These are phyloP conservation scores for Alternaria tenuissima DNA, from an alignment of 2,329 filamentous ascomycete genomes.

Conservation along the genomic window DNA sequence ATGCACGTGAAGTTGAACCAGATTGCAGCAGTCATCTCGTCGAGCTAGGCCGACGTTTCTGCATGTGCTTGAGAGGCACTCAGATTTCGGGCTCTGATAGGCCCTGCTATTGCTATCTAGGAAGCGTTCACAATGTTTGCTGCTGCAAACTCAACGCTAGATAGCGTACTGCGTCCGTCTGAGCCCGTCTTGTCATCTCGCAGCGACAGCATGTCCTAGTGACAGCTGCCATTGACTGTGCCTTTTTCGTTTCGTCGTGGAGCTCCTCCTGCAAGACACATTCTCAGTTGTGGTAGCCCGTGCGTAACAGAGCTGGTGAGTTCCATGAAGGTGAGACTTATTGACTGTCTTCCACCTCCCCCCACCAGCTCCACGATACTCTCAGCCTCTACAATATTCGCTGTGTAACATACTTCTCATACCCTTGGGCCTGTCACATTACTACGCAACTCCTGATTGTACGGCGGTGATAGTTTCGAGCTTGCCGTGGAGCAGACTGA, in stretches of 20 bases:
- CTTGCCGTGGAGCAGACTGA: neutral
- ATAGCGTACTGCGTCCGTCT: neutral
- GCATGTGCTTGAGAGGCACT: neutral
- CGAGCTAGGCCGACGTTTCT: neutral
- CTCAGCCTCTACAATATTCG: neutral
- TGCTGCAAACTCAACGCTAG: neutral
- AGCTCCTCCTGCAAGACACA: neutral
- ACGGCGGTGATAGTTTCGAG: neutral
- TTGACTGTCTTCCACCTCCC: neutral
- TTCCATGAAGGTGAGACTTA: neutral
- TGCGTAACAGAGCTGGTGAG: slow-evolving; percentile 1
- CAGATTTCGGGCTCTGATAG: neutral
- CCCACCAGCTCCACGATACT: slow-evolving; percentile 3
- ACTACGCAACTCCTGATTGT: neutral
- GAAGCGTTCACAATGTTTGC: neutral
- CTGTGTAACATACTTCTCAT: neutral
- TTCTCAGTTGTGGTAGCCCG: slow-evolving; percentile 6
- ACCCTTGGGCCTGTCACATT: neutral
- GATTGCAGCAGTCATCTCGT: neutral
- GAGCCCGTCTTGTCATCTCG: neutral
- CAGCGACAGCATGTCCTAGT: neutral
- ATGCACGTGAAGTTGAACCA: neutral
- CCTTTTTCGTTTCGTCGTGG: neutral
- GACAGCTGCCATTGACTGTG: neutral
- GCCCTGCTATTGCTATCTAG: neutral